A percentile compares a stretch with the other conserved stretches of the same genome.
Conservation (phyloP, 345 rosid species). For the Dipteronia dyeriana region DNA sequence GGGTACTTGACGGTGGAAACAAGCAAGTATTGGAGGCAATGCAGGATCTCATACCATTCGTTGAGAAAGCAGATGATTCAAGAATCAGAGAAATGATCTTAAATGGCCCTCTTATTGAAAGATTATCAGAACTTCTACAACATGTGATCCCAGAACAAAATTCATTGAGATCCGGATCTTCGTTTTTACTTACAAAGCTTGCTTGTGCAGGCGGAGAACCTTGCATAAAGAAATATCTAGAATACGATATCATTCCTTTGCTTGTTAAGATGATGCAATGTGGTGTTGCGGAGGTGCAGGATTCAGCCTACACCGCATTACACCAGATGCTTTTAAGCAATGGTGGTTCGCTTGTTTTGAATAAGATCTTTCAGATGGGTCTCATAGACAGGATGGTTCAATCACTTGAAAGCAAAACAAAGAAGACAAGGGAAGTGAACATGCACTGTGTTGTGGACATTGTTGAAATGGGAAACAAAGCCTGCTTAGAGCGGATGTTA, state of each 20-base stretch:
- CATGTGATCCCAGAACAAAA: constrained; percentile 15
- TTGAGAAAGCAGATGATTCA: constrained; percentile 33
- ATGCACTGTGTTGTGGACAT: constrained; percentile 32
- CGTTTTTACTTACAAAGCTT: constrained; percentile 33
- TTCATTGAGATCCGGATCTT: constrained; percentile 30
- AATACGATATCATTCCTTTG: constrained; percentile 25
- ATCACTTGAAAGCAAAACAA: constrained; percentile 24
- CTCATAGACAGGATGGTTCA: constrained; percentile 23
- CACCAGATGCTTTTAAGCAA: constrained; percentile 32
- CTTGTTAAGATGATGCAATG: constrained; percentile 38
- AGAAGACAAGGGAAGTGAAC: constrained; percentile 28
- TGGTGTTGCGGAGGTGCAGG: constrained; percentile 28
- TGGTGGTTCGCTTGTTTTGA: constrained; percentile 30
- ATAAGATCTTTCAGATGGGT: constrained; percentile 22
- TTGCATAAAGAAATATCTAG: constrained; percentile 28
- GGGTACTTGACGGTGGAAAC: constrained; percentile 16
- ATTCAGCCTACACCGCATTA: constrained; percentile 30
- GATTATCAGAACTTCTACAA: constrained; percentile 31
- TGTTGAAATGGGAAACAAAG: constrained; percentile 27
- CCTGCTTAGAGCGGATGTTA: constrained; percentile 25
- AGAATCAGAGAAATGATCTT: constrained; percentile 30
- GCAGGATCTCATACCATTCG: constrained; percentile 39
- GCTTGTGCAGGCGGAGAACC: constrained; percentile 35
- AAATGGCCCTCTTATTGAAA: constrained; percentile 26
- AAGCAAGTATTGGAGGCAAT: constrained; percentile 23